Conservation (phyloP, 345 rosid species). For the Populus tremula region DNA sequence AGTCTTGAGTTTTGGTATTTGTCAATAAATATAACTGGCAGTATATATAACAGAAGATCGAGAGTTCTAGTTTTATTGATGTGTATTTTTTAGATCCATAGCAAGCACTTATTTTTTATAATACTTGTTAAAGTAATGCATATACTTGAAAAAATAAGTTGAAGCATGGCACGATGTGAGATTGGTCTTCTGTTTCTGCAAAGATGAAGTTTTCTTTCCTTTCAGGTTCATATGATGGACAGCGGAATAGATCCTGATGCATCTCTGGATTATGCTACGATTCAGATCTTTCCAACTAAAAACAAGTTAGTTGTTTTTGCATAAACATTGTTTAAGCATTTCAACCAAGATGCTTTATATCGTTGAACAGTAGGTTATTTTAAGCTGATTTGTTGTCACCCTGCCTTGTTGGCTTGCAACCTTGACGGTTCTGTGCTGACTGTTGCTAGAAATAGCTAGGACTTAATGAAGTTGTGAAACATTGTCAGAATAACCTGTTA, state of each 20-base stretch:
- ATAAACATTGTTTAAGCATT: neutral
- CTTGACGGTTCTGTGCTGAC: neutral
- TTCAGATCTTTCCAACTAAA: conserved; percentile 44
- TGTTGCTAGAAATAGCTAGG: neutral
- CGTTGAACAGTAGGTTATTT: neutral
- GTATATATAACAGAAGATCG: neutral
- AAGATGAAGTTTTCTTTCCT: conserved; percentile 3
- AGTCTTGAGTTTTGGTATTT: neutral
- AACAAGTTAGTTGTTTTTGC: conserved; percentile 33
- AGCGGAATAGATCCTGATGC: conserved; percentile 36
- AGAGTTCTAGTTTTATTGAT: neutral
- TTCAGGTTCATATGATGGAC: conserved; percentile 36
- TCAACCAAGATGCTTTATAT: neutral
- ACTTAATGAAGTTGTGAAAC: neutral
- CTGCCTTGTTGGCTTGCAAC: neutral
- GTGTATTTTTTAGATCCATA: neutral
- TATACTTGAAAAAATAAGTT: neutral
- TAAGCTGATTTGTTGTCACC: neutral
- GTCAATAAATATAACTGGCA: neutral
- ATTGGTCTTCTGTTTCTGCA: neutral
- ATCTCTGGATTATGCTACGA: conserved; percentile 46
- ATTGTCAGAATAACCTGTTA: too few species aligned
- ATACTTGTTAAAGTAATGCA: neutral
- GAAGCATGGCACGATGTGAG: neutral
- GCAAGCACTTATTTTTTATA: neutral